Evolutionary conservation across 768 basidiomycete species (phyloP).

Genomic region (Neoboletus subvelutipes): DNA sequence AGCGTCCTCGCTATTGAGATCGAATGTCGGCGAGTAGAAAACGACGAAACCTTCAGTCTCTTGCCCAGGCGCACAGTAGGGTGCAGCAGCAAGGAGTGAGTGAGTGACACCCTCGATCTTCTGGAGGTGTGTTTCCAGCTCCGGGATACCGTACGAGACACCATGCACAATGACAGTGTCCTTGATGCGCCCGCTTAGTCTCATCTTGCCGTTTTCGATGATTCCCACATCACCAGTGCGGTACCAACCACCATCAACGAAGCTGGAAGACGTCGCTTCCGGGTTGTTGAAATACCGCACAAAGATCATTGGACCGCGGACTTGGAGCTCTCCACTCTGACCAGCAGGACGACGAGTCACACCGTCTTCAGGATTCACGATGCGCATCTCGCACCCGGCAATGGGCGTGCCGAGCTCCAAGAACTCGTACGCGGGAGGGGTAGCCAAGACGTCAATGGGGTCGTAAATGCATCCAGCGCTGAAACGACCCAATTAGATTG

Average conservation of each 20-base stretch:
- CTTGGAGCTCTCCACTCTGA: background rate
- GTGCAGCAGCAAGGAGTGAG: conserved; percentile 35
- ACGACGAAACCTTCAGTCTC: conserved; percentile 42
- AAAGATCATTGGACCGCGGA: background rate
- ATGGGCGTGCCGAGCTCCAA: conserved; percentile 38
- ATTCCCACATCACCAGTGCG: conserved; percentile 57
- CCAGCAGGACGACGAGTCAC: conserved; percentile 19
- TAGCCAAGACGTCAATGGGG: conserved; percentile 23
- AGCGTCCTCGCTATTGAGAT: conserved; percentile 26
- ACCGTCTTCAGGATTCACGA: conserved; percentile 32
- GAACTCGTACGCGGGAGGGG: conserved; percentile 30
- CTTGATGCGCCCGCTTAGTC: conserved; percentile 1
- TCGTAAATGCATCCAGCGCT: conserved; percentile 44
- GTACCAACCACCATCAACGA: conserved; percentile 54
- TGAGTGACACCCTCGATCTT: conserved; percentile 35
- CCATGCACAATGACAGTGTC: conserved; percentile 1
- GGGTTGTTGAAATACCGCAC: conserved; percentile 2
- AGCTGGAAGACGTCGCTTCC: conserved; percentile 29
- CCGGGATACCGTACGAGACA: conserved; percentile 1
- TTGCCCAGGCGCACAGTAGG: conserved; percentile 36
- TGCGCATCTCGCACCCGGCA: conserved; percentile 36
- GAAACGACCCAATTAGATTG: background rate
- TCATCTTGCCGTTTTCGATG: conserved; percentile 35
- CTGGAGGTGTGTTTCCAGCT: conserved; percentile 39
- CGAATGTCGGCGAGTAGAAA: conserved; percentile 34